Base-by-base conservation (phyloP, 306 rosid species). In the Arachis hypogaea region DNA sequence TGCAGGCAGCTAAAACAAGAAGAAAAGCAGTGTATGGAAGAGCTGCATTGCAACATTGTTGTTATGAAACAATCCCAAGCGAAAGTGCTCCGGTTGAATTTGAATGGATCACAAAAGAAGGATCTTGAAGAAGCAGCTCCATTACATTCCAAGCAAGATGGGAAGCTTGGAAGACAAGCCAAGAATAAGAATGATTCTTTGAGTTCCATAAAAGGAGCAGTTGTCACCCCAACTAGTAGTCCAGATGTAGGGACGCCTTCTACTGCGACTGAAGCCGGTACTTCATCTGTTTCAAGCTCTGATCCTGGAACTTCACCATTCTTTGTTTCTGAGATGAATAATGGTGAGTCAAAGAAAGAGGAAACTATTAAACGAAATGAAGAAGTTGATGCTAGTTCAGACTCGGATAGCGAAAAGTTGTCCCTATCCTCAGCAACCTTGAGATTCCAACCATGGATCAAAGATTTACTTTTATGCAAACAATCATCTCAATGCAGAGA, bases 291-390 rank as follows among this genome's bases (percentile, higher is more conserved):
- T 59, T 94, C 99, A 28, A 94, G 97, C 82, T 92, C 97, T 3
- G 97, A 91, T 81, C 99, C 84, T 69, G 99, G 98, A 84, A 86
- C 96, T 68, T 94, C 99, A 18, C 99, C 97, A 9, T 90, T 92
- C 80, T 83, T 87, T 65, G 65, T 85, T 76, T 81, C 96, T 16
- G 95, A 87, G 76, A 81, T 86, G 66, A 89, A 70, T 83, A 89
- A 70, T 83, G 84, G 82, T 9, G 88, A 92, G 68, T 69, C 76
- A 57, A 92, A 90, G 87, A 90, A 82, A 79, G 90, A 83, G 78
- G 89, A 82, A 59, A 82, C 84, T 50, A 82, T 85, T 51, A 66
- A 88, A 70, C 93, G 84, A 75, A 86, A 75, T 63, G 83, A 77
- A 68, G 97, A 84, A 74, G 90, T 83, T 66, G 90, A 85, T 73